These are phyloP conservation scores for Fraxinus velutina DNA, from an alignment of 305 asterid species.

Conservation along the genomic window DNA sequence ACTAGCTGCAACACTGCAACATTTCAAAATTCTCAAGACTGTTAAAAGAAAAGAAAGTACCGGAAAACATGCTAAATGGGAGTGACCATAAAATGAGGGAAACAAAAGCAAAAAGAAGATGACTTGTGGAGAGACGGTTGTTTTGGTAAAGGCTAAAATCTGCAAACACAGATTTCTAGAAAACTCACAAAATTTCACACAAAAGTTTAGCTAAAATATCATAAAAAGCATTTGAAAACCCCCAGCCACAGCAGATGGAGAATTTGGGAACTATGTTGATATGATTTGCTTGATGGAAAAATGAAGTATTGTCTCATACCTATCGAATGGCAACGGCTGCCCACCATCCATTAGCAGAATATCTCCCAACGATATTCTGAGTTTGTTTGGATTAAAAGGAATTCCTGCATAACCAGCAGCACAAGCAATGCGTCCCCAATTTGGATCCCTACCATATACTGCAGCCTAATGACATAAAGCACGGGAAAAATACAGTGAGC, in stretches of 20 bases:
- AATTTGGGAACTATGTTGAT: background rate
- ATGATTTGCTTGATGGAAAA: background rate
- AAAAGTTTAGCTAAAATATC: background rate
- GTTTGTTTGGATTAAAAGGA: conserved; percentile 59
- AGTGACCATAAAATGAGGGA: background rate
- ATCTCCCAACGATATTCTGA: conserved; percentile 74
- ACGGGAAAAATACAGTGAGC: conserved; percentile 4
- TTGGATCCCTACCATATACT: conserved; percentile 89
- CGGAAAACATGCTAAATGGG: background rate
- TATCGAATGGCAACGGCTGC: conserved; percentile 83
- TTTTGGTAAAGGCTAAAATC: background rate
- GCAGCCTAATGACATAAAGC: conserved; percentile 60
- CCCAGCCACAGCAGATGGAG: background rate
- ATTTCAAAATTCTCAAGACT: background rate
- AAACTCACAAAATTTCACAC: background rate
- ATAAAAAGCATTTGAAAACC: background rate
- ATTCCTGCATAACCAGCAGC: conserved; percentile 95
- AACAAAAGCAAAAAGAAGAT: background rate
- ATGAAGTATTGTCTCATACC: conserved; percentile 36
- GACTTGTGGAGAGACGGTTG: background rate
- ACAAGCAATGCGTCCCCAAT: conserved; percentile 95
- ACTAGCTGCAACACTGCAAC: conserved; percentile 73
- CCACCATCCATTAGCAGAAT: conserved; percentile 78
- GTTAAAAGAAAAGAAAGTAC: background rate
- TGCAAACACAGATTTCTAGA: background rate